These are phyloP conservation scores for Brassica cretica DNA, from an alignment of 345 rosid species.

Conservation along the genomic window DNA sequence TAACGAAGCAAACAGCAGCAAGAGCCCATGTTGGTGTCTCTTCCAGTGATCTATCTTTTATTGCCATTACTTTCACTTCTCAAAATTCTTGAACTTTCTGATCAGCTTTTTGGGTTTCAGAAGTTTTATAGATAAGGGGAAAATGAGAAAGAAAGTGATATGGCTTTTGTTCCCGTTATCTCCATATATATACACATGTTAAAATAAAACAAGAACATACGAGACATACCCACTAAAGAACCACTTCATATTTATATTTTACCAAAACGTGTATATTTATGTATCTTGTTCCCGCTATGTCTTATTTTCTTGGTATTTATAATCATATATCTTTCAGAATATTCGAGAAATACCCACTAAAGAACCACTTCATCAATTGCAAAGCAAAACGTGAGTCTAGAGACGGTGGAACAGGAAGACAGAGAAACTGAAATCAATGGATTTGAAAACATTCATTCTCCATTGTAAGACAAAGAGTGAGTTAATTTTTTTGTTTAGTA, in stretches of 20 bases:
- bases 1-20: slow-evolving; percentile 72
- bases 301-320: not conserved
- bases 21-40: slow-evolving; percentile 93
- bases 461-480: not conserved
- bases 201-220: not conserved
- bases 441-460: no score
- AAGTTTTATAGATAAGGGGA: slow-evolving; percentile 18
- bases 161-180: slow-evolving; percentile 8
- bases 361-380: not conserved
- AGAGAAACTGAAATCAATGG: no score
- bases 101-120: slow-evolving; percentile 14
- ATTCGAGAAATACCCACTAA: not conserved
- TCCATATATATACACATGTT: slow-evolving; percentile 18
- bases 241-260: no score
- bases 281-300: no score
- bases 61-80: slow-evolving; percentile 25
- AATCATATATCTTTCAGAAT: not conserved
- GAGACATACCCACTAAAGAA: no score
- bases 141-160: slow-evolving; percentile 25
- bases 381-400: not conserved
- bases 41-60: slow-evolving; percentile 53
- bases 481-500: not conserved
- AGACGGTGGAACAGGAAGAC: no score
- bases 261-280: no score
- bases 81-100: slow-evolving; percentile 8